Evolutionary conservation across 805 yeast species (phyloP), one percentile per base, ranked within the genome.

Genomic region (Schizosaccharomyces octosporus): DNA sequence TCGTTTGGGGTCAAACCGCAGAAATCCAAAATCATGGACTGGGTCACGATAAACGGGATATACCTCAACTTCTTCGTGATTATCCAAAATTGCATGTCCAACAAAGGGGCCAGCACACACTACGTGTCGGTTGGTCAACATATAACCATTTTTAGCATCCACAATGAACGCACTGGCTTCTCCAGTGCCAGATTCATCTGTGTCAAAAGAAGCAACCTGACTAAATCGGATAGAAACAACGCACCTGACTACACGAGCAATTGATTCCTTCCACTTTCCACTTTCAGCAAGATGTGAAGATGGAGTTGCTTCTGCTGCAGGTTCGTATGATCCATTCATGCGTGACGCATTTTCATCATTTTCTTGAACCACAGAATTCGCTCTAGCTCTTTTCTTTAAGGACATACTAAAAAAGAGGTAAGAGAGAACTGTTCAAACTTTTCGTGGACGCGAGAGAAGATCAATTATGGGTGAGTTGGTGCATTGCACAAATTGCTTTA

Each of bases 81-180:
- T 89, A 69, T 89, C 95, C 69, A 89, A 89, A 1, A 89, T 87
- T 0, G 86, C 95, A 68, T 84, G 87, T 0, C 97, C 97, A 43
- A 82, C 79, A 70, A 89, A 88, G 1, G 96, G 96, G 19, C 96
- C 95, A 0, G 96, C 88, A 1, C 95, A 95, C 54, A 88, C 96
- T 59, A 89, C 97, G 69, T 89, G 97, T 68, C 96, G 61, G 72
- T 89, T 89, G 11, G 97, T 89, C 69, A 89, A 76, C 64, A 89
- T 87, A 63, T 88, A 79, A 17, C 97, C 97, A 31, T 80, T 72
- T 62, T 78, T 75, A 2, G 90, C 77, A 70, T 89, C 97, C 11
- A 89, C 96, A 5, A 89, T 87, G 70, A 89, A 89, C 1, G 97
- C 97, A 0, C 96, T 87, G n/a, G 96, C 97, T 71, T 89, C 95